A percentile compares a stretch with the other conserved stretches of the same genome.
Evolutionary conservation across 192 early-diverging fungal species (phyloP).

Genomic region (Chytriomyces confervae): DNA sequence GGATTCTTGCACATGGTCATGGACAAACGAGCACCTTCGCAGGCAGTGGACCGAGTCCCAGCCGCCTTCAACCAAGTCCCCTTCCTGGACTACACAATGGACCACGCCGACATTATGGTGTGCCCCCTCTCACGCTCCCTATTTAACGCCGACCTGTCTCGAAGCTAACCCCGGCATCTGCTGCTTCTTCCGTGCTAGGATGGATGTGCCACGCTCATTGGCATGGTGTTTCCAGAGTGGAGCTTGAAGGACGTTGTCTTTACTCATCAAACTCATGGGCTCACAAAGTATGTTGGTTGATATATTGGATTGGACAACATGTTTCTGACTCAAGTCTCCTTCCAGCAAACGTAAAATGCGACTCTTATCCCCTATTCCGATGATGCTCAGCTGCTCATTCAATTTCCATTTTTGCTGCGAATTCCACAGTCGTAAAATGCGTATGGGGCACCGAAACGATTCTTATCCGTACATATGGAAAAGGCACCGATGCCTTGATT

Average conservation of each 20-base stretch:
- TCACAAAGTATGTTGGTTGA: constrained; percentile 49
- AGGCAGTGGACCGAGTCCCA: not conserved
- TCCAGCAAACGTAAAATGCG: constrained; percentile 33
- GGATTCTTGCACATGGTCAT: not conserved
- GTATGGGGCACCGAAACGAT: constrained; percentile 48
- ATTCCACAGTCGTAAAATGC: constrained; percentile 31
- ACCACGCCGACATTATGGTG: constrained; percentile 27
- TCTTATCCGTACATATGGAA: constrained; percentile 89
- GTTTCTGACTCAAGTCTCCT: not conserved
- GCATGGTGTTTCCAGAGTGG: constrained; percentile 47
- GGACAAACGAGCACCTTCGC: no score
- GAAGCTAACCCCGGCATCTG: not conserved
- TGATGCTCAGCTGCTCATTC: not conserved
- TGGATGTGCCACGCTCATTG: constrained; percentile 30
- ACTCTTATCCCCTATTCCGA: not conserved
- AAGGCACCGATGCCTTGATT: constrained; percentile 86
- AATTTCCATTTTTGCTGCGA: not conserved
- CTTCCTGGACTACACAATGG: constrained; percentile 11
- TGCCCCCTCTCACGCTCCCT: not conserved
- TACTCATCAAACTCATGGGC: constrained; percentile 52
- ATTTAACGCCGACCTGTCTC: not conserved
- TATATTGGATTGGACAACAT: not conserved
- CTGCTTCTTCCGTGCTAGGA: constrained; percentile 11
- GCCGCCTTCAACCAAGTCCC: not conserved
- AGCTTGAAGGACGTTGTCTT: constrained; percentile 40